These are phyloP conservation scores for Leptographium galeiforme DNA, from an alignment of 2,329 filamentous ascomycete genomes.

Conservation along the genomic window DNA sequence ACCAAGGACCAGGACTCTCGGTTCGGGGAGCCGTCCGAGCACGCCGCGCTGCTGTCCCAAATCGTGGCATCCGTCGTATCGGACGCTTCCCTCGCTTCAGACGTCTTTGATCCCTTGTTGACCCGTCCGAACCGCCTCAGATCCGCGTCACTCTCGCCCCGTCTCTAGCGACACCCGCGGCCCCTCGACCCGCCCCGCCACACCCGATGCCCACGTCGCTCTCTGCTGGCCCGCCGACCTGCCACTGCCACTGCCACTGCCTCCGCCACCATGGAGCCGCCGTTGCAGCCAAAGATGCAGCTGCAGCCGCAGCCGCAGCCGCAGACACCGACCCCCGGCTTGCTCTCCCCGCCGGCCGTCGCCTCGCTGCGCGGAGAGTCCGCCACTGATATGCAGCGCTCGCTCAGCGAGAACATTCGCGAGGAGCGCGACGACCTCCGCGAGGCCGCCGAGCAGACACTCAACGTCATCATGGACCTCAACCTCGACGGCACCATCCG, in stretches of 20 bases:
- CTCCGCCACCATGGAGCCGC: constrained; percentile 1
- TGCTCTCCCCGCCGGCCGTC: constrained; percentile 40
- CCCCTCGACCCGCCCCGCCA: neutral
- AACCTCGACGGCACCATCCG: constrained; percentile 80
- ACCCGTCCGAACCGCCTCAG: neutral
- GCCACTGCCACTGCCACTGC: neutral
- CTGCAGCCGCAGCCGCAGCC: neutral
- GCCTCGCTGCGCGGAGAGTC: constrained; percentile 36
- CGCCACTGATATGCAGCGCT: constrained; percentile 42
- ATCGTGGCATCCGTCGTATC: too few species aligned
- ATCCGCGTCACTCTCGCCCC: neutral
- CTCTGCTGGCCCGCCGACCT: neutral
- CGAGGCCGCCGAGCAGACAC: constrained; percentile 87
- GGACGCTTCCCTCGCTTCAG: too few species aligned
- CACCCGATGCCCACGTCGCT: neutral
- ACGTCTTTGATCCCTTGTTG: too few species aligned
- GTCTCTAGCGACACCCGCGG: neutral
- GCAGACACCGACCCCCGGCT: constrained; percentile 13
- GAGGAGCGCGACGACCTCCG: constrained; percentile 89
- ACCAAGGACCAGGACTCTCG: too few species aligned
- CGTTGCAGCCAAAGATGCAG: neutral
- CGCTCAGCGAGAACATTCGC: constrained; percentile 78
- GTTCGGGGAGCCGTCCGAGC: too few species aligned
- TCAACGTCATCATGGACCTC: constrained; percentile 92
- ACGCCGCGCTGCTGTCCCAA: too few species aligned